These are phyloP conservation scores for Aureobasidium leucospermi DNA, from an alignment of 2,329 filamentous ascomycete genomes.

Conservation along the genomic window DNA sequence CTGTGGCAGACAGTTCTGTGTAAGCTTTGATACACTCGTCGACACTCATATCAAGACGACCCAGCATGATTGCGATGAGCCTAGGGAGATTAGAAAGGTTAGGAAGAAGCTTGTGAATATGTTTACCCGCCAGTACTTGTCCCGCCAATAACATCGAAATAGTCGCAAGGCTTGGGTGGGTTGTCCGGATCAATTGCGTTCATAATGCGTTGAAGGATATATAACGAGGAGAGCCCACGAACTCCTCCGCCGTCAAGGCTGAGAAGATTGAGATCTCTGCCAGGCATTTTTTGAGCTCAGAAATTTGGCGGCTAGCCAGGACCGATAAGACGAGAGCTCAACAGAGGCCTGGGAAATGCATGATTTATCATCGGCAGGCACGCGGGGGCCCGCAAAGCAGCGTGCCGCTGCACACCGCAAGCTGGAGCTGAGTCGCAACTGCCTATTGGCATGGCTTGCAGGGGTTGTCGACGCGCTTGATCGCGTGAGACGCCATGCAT, in stretches of 20 bases:
- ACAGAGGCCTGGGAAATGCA: no score
- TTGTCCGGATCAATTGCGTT: slow-evolving; percentile 23
- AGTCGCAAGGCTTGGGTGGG: slow-evolving; percentile 29
- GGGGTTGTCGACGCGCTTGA: background rate
- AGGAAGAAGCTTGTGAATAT: background rate
- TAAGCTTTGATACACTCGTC: slow-evolving; percentile 18
- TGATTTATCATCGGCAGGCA: no score
- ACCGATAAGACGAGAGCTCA: no score
- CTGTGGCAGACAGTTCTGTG: background rate
- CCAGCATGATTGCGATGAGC: slow-evolving; percentile 20
- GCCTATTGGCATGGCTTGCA: no score
- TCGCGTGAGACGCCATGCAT: background rate
- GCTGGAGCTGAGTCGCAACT: no score
- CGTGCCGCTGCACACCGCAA: no score
- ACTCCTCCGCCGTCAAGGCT: slow-evolving; percentile 35
- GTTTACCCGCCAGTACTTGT: slow-evolving; percentile 32
- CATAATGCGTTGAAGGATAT: slow-evolving; percentile 32
- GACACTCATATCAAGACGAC: slow-evolving; percentile 18
- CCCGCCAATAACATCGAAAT: slow-evolving; percentile 36
- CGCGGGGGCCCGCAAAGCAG: no score
- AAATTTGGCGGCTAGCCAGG: background rate
- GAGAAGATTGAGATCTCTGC: slow-evolving; percentile 13
- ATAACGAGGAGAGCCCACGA: slow-evolving; percentile 32
- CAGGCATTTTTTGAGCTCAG: background rate
- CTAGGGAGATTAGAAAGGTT: background rate